A percentile compares a stretch with the other conserved stretches of the same genome.
Evolutionary conservation across 306 rosid genomes (phyloP).

Genomic region (Datisca glomerata): DNA sequence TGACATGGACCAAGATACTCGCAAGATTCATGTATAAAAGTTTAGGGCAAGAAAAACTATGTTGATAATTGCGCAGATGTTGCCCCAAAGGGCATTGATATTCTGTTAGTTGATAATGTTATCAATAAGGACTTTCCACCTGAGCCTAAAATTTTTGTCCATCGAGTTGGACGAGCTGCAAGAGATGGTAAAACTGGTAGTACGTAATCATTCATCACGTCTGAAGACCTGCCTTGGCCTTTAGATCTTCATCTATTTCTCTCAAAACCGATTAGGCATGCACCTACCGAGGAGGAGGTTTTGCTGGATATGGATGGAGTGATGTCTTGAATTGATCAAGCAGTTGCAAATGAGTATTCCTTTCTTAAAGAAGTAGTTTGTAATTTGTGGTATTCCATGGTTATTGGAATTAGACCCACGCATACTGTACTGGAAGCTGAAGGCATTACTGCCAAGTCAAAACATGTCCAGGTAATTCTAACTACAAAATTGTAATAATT

Average conservation of each 20-base stretch:
- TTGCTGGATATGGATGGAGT: slow-evolving; percentile 61
- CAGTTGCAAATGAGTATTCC: too few relatives aligned
- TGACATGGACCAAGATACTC: slow-evolving; percentile 99
- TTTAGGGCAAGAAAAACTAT: slow-evolving; percentile 85
- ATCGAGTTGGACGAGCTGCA: slow-evolving; percentile 93
- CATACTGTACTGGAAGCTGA: too few relatives aligned
- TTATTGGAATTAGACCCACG: too few relatives aligned
- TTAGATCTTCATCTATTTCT: slow-evolving; percentile 94
- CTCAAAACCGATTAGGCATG: slow-evolving; percentile 67
- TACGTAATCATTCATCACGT: slow-evolving; percentile 75
- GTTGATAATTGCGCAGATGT: slow-evolving; percentile 83
- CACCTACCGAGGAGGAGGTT: slow-evolving; percentile 84
- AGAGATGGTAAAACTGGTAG: slow-evolving; percentile 93
- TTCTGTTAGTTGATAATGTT: slow-evolving; percentile 93
- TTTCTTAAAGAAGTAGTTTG: too few relatives aligned
- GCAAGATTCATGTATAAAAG: slow-evolving; percentile 65
- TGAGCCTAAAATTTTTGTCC: slow-evolving; percentile 82
- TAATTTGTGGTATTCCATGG: too few relatives aligned
- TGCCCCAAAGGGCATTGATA: slow-evolving; percentile 94
- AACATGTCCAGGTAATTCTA: too few relatives aligned
- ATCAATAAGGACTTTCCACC: slow-evolving; percentile 96
- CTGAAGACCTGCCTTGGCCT: slow-evolving; percentile 76
- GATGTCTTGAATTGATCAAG: slow-evolving; percentile 56
- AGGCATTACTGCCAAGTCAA: too few relatives aligned
- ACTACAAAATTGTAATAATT: too few relatives aligned